Evolutionary conservation across 441 rosid genomes (phyloP).

Genomic region (Corymbia citriodora): DNA sequence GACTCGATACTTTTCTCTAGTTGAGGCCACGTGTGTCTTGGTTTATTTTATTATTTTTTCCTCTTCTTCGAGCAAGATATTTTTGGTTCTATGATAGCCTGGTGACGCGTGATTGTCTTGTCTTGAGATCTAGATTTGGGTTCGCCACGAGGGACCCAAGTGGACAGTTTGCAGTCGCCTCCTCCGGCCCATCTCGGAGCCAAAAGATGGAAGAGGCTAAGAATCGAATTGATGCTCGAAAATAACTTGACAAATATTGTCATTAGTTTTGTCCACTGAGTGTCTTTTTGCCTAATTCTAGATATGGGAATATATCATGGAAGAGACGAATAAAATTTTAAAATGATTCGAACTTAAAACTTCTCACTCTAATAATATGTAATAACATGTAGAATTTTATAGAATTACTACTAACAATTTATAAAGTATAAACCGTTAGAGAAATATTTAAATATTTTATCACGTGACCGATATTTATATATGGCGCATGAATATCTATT

Average conservation of each 20-base stretch:
- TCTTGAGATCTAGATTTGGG: not conserved
- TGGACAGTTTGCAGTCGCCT: not conserved
- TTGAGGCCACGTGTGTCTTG: not conserved
- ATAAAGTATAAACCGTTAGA: too few species aligned
- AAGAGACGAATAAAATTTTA: fast-evolving
- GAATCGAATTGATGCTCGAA: not conserved
- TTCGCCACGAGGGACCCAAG: not conserved
- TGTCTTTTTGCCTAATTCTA: too few species aligned
- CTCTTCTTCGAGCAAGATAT: not conserved
- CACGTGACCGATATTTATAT: not conserved
- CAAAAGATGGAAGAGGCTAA: too few species aligned
- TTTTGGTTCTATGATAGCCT: not conserved
- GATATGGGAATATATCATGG: too few species aligned
- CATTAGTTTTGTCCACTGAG: too few species aligned
- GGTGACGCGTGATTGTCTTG: not conserved
- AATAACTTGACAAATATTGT: not conserved
- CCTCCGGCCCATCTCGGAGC: not conserved
- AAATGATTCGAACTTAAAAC: too few species aligned
- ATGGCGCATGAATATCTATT: not conserved
- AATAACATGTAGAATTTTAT: fast-evolving
- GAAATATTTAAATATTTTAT: too few species aligned
- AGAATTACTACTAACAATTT: fast-evolving
- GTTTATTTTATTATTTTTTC: not conserved
- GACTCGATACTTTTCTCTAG: not conserved
- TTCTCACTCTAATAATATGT: fast-evolving